phyloP scores from a whole-genome alignment of 257 asterid genomes.

The Solanum chmielewskii region DNA sequence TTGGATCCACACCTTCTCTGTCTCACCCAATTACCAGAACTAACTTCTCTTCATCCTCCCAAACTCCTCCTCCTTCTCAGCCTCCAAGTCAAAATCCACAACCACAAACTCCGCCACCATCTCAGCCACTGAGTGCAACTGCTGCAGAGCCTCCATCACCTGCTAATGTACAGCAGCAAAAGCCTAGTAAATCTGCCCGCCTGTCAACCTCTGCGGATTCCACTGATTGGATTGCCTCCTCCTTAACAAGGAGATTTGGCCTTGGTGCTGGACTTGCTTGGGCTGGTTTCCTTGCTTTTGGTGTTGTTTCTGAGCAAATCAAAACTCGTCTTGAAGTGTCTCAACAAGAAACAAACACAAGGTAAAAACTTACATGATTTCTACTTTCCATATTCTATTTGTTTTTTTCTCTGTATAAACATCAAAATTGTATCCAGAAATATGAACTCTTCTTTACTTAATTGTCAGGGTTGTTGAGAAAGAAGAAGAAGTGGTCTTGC shows the following conservation, averaged over 20 bases:
- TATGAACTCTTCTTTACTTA: neutral
- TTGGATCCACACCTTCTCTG: constrained; percentile 42
- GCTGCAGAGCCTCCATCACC: constrained; percentile 18
- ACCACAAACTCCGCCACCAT: constrained; percentile 10
- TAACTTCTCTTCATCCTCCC: constrained; percentile 41
- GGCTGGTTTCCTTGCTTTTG: constrained; percentile 71
- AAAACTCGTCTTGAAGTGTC: constrained; percentile 79
- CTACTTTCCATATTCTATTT: neutral
- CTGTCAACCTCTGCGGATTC: constrained; percentile 34
- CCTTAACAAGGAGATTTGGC: constrained; percentile 71
- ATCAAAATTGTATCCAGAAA: neutral
- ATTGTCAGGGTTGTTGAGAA: constrained; percentile 62
- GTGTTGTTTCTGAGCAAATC: constrained; percentile 80
- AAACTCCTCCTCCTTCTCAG: constrained; percentile 27
- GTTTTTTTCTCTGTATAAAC: neutral
- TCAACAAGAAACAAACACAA: constrained; percentile 50
- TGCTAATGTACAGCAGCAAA: constrained; percentile 13
- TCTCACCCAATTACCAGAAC: constrained; percentile 42
- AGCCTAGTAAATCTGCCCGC: constrained; percentile 9
- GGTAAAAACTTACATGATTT: constrained; percentile 17
- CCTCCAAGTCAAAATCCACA: constrained; percentile 28
- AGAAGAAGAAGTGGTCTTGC: constrained; percentile 66
- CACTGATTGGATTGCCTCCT: constrained; percentile 77
- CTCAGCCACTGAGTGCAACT: constrained; percentile 23
- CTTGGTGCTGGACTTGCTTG: constrained; percentile 90